phyloP scores from a whole-genome alignment of 352 stramenopile genomes.

The Saprolegnia diclina region DNA sequence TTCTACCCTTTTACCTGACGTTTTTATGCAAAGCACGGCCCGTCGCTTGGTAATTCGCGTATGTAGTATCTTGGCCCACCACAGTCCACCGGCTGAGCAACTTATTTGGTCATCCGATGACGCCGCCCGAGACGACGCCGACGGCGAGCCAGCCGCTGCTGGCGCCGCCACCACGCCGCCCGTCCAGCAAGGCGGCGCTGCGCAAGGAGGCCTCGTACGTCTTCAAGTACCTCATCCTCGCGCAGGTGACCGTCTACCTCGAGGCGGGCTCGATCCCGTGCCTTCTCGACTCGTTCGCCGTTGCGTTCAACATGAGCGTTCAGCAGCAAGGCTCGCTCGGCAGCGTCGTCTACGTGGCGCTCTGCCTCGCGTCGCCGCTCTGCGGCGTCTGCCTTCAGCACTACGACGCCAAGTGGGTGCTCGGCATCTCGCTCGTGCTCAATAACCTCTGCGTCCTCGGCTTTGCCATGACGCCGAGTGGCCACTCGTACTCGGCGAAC shows the following conservation, averaged over 20 bases:
- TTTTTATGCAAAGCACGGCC: background rate
- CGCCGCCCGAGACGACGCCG: background rate
- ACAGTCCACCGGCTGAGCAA: background rate
- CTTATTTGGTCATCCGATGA: background rate
- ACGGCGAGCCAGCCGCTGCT: constrained; percentile 1
- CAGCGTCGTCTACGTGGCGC: constrained; percentile 69
- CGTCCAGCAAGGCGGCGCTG: constrained; percentile 16
- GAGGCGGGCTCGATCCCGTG: constrained; percentile 77
- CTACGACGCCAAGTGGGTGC: constrained; percentile 56
- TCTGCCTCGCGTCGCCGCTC: constrained; percentile 70
- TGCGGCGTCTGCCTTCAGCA: constrained; percentile 66
- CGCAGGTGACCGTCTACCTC: constrained; percentile 77
- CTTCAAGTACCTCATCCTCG: constrained; percentile 84
- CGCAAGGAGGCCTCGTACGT: constrained; percentile 67
- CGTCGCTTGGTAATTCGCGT: background rate
- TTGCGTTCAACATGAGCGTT: constrained; percentile 58
- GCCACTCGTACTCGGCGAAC: constrained; percentile 56
- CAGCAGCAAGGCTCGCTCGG: constrained; percentile 72
- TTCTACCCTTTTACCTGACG: background rate
- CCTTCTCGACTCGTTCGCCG: constrained; percentile 69
- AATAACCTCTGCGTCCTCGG: constrained; percentile 74
- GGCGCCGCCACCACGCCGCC: background rate
- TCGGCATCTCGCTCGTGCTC: constrained; percentile 61
- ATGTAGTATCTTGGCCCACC: background rate
- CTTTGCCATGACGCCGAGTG: constrained; percentile 64